Evolutionary conservation across 2,329 filamentous ascomycete genomes (phyloP), one percentile per base, ranked within the genome.

Genomic region (Alternaria infectoria): DNA sequence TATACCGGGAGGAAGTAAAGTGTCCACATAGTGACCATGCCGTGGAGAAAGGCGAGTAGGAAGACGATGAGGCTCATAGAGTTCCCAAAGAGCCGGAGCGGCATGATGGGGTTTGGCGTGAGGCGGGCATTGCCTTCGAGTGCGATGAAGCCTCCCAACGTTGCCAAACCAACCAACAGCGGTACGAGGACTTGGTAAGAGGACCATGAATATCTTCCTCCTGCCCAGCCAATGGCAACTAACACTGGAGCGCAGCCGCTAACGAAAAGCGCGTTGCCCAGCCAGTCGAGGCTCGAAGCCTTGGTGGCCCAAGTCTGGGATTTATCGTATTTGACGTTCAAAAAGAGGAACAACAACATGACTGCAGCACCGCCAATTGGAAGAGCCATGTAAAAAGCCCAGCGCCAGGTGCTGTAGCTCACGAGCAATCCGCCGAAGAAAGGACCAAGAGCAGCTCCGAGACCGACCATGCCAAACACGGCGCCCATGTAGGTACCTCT

Each of bases 381-480:
- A 2, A 75, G 50, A 26, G 74, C 74, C 25, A 78, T 61, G 55
- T 72, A 76, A 64, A 86, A 86, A 11, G 81, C 74, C 80, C 81
- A 84, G 11, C 79, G 69, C 83, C 83, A 85, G 5, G 78, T 79
- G 10, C 62, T 45, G 19, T 71, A 32, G 3, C 23, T 26, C 25
- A 64, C 68, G 17, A 74, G 68, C 2, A 61, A 62, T 2, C 67
- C 69, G 6, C 69, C 70, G 0, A 74, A 25, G 2, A 68, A 40
- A 12, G 70, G 71, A 5, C 71, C 70, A 12, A 69, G 32, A 8
- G 59, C 47, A 3, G 67, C 50, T 2, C 61, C 71, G 2, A 68
- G n/a, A 7, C 61, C 64, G 9, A 52, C 47, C 17, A 32, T 54
- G 2, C 63, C 58, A 11, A 69, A 50, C 9, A 69, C 50, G 13